phyloP scores from a whole-genome alignment of 192 early-diverging fungal genomes.

The Thoreauomyces humboldtii region DNA sequence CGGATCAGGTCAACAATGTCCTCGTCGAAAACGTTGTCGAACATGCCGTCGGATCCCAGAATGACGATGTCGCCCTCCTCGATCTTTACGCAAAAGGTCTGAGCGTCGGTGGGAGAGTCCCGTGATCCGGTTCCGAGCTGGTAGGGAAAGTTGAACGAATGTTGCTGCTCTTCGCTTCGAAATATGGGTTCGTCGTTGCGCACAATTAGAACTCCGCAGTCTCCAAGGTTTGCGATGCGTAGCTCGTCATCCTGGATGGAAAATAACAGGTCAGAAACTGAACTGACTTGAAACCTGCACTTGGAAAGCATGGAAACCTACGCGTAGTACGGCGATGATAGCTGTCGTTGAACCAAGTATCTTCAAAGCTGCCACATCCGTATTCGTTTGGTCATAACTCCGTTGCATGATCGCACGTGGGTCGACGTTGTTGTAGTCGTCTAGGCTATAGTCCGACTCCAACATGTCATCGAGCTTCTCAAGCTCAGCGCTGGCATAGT shows the following conservation, averaged over 20 bases:
- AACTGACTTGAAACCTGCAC: background rate
- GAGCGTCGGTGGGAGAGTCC: slow-evolving; percentile 81
- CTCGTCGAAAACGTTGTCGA: slow-evolving; percentile 97
- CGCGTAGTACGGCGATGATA: slow-evolving; percentile 75
- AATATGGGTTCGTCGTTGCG: slow-evolving; percentile 86
- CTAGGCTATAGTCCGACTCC: slow-evolving; percentile 62
- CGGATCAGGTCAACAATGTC: slow-evolving; percentile 89
- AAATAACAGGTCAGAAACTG: background rate
- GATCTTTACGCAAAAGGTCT: slow-evolving; percentile 79
- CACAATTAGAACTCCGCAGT: slow-evolving; percentile 88
- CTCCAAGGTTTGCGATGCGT: slow-evolving; percentile 91
- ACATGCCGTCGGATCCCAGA: slow-evolving; percentile 89
- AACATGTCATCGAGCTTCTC: slow-evolving; percentile 83
- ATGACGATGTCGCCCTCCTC: slow-evolving; percentile 91
- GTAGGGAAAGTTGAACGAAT: slow-evolving; percentile 98
- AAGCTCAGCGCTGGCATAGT: slow-evolving; percentile 78
- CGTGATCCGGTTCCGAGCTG: slow-evolving; percentile 87
- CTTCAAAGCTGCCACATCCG: slow-evolving; percentile 69
- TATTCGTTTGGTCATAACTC: slow-evolving; percentile 72
- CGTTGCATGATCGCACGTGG: slow-evolving; percentile 79
- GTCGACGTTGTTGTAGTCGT: slow-evolving; percentile 74
- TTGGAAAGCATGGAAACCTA: background rate
- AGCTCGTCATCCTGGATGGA: slow-evolving; percentile 75
- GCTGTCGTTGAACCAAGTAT: slow-evolving; percentile 91
- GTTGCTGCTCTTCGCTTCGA: slow-evolving; percentile 95